These are phyloP conservation scores for Crithidia thermophila DNA, from an alignment of 208 protist species.

Conservation along the genomic window DNA sequence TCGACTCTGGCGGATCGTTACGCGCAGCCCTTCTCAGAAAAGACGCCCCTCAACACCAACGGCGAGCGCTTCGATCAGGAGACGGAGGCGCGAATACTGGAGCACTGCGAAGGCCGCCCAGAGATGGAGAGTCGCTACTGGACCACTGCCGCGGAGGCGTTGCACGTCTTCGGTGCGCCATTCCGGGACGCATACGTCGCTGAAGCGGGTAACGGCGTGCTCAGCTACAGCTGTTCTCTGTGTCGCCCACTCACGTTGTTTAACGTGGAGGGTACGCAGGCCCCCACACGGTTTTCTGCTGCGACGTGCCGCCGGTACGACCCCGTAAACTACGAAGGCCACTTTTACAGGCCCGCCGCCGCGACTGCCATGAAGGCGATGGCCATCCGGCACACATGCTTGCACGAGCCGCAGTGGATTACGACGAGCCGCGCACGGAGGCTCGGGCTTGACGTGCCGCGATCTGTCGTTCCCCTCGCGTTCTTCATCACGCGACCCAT, in stretches of 20 bases:
- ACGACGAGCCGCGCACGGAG: constrained; percentile 22
- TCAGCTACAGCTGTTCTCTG: not conserved
- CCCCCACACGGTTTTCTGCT: constrained; percentile 37
- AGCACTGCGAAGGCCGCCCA: not conserved
- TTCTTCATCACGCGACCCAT: constrained; percentile 18
- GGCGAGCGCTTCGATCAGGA: constrained; percentile 56
- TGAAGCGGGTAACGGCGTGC: constrained; percentile 12
- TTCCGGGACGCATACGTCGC: constrained; percentile 39
- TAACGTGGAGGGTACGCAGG: constrained; percentile 46
- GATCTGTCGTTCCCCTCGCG: constrained; percentile 21
- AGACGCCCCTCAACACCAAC: constrained; percentile 57
- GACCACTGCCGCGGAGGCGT: constrained; percentile 64
- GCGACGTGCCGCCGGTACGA: constrained; percentile 61
- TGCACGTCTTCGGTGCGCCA: constrained; percentile 45
- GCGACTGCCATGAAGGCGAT: constrained; percentile 64
- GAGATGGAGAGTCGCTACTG: constrained; percentile 47
- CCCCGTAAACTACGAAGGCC: constrained; percentile 55
- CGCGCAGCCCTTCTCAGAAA: not conserved
- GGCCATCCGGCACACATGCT: constrained; percentile 51
- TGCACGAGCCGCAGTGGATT: constrained; percentile 61
- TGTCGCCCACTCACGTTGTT: constrained; percentile 39
- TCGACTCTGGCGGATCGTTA: no score
- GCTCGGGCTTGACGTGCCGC: constrained; percentile 11
- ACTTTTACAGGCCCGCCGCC: constrained; percentile 41
- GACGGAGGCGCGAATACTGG: constrained; percentile 30